Percentiles rank a stretch among this genome's conserved stretches.
Conservation (phyloP, 192 early-diverging fungal genomes). For the Coemansia sp. region DNA sequence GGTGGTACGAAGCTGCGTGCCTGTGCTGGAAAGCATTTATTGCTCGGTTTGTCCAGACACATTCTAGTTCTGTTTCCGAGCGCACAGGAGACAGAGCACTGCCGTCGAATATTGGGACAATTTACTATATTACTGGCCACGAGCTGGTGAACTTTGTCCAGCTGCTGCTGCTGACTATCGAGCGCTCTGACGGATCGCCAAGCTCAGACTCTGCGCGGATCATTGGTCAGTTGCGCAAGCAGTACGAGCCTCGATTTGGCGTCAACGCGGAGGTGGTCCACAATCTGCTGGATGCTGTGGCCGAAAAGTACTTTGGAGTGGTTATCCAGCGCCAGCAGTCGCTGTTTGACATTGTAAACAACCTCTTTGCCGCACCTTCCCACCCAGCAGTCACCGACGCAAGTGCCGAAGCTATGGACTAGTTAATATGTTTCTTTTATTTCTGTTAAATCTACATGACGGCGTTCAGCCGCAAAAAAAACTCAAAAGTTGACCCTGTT, state of each 20-base stretch:
- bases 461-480: too few species aligned
- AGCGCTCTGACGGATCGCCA: conserved; percentile 53
- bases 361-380: conserved; percentile 41
- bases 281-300: conserved; percentile 37
- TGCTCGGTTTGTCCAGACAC: conserved; percentile 20
- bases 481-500: too few species aligned
- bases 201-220: conserved; percentile 18
- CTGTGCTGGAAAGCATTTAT: conserved; percentile 55
- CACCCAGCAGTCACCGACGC: conserved; percentile 23
- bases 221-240: conserved; percentile 27
- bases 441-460: too few species aligned
- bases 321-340: conserved; percentile 52
- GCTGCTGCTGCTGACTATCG: conserved; percentile 64
- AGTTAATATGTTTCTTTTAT: conserved; percentile 14
- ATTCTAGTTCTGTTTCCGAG: conserved; percentile 16
- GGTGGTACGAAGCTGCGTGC: conserved; percentile 56
- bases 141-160: conserved; percentile 66
- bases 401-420: conserved; percentile 43
- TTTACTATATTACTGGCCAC: conserved; percentile 46
- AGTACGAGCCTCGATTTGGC: conserved; percentile 42
- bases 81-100: conserved; percentile 20
- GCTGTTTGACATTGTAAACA: conserved; percentile 49
- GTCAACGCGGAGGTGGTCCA: conserved; percentile 25
- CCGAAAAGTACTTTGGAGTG: conserved; percentile 53
- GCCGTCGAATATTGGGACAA: conserved; percentile 50